Percentiles rank a stretch among this genome's conserved stretches.
Conservation (phyloP, 805 yeast species). For the Starmerella floricola region DNA sequence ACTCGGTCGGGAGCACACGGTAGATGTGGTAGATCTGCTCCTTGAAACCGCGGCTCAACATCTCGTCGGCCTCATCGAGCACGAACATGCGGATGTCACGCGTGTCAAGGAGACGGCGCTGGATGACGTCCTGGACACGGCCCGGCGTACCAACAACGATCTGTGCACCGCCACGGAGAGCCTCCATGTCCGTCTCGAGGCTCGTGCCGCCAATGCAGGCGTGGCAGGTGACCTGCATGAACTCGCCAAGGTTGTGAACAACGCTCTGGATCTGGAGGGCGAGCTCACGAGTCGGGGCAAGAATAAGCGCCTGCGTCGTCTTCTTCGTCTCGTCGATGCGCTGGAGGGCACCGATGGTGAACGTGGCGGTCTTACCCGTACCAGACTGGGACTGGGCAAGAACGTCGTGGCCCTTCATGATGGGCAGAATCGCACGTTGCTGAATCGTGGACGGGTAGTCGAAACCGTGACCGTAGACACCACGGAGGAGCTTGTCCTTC, state of each 20-base stretch:
- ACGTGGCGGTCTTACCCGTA: constrained; percentile 85
- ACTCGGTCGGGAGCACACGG: constrained; percentile 71
- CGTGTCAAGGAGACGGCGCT: constrained; percentile 72
- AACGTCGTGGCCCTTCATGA: constrained; percentile 86
- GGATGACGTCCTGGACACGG: constrained; percentile 91
- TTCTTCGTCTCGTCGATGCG: constrained; percentile 55
- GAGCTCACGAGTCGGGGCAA: constrained; percentile 96
- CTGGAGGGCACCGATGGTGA: constrained; percentile 52
- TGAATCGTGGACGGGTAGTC: constrained; percentile 96
- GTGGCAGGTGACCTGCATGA: constrained; percentile 82
- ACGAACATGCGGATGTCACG: constrained; percentile 84
- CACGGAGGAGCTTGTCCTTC: constrained; percentile 62
- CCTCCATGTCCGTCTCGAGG: constrained; percentile 75
- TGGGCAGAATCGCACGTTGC: constrained; percentile 92
- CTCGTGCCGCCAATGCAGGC: constrained; percentile 97
- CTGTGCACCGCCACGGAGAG: constrained; percentile 76
- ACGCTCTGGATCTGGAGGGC: constrained; percentile 94
- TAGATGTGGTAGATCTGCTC: constrained; percentile 92
- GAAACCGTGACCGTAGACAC: constrained; percentile 64
- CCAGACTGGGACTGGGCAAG: constrained; percentile 86
- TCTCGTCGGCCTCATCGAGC: constrained; percentile 97
- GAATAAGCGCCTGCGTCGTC: constrained; percentile 81
- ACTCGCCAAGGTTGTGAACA: constrained; percentile 76
- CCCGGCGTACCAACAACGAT: constrained; percentile 98
- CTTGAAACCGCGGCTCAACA: constrained; percentile 85